A percentile compares a stretch with the other conserved stretches of the same genome.
These are phyloP conservation scores for Cryptococcus hybrid DNA, from an alignment of 1,284 basidiomycete genomes.

Conservation along the genomic window DNA sequence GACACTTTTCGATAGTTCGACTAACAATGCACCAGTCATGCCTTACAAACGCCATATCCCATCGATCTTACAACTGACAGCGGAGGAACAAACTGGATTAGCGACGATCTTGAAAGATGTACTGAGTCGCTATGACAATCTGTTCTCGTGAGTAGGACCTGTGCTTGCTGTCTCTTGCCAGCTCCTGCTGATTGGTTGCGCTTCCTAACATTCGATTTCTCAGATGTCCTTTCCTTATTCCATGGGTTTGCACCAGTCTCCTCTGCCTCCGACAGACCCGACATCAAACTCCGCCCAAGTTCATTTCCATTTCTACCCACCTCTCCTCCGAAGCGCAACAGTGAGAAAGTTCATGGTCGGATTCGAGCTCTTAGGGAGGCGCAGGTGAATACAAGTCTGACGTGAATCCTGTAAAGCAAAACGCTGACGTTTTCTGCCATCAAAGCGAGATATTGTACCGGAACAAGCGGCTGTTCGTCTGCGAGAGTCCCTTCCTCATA, in stretches of 20 bases:
- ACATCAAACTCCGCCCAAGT: constrained; percentile 63
- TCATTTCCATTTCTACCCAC: constrained; percentile 88
- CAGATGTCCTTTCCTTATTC: constrained; percentile 83
- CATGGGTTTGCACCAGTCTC: constrained; percentile 79
- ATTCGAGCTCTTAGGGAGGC: constrained; percentile 91
- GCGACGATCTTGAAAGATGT: constrained; percentile 65
- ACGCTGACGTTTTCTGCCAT: no score
- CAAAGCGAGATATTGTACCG: constrained; percentile 73
- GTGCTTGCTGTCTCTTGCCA: neutral
- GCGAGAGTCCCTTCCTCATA: constrained; percentile 35
- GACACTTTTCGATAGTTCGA: neutral
- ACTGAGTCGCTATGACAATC: constrained; percentile 78
- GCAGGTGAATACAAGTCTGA: constrained; percentile 36
- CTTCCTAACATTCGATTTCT: constrained; percentile 19
- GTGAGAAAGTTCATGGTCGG: constrained; percentile 91
- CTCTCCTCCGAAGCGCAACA: constrained; percentile 74
- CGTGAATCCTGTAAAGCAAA: no score
- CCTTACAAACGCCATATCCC: constrained; percentile 75
- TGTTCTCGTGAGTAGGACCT: constrained; percentile 58
- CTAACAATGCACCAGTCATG: constrained; percentile 57
- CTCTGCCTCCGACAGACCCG: constrained; percentile 38
- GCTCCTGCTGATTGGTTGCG: neutral
- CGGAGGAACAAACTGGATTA: constrained; percentile 61
- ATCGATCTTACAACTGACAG: constrained; percentile 62
- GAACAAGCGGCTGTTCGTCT: constrained; percentile 80